These are phyloP conservation scores for Hypoxylon lenormandii DNA, from an alignment of 495 filamentous ascomycete species.

Conservation along the genomic window DNA sequence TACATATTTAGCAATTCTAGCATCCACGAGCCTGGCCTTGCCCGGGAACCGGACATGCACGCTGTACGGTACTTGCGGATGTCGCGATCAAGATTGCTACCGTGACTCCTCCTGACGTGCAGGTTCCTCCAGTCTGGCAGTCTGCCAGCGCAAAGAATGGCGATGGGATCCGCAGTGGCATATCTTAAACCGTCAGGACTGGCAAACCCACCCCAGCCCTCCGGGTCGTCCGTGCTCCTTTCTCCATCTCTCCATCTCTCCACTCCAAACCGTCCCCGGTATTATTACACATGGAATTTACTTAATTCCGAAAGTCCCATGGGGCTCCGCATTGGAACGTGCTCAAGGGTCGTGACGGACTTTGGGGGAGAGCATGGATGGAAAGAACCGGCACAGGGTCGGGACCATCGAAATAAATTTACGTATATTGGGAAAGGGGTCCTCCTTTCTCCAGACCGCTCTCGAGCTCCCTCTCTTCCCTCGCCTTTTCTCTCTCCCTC, in stretches of 20 bases:
- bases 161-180: slow-evolving; percentile 1
- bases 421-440: background rate
- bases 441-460: slow-evolving; percentile 1
- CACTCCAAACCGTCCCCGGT: background rate
- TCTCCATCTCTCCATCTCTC: no score
- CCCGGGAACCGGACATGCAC: no score
- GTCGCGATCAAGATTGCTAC: background rate
- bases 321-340: slow-evolving; percentile 7
- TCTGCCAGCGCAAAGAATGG: no score
- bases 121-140: no score
- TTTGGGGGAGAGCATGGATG: background rate
- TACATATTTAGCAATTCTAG: background rate
- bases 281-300: background rate
- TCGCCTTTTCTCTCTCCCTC: background rate
- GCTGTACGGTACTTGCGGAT: background rate
- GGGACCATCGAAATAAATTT: background rate
- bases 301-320: slow-evolving; percentile 20
- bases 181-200: no score
- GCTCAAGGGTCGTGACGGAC: background rate
- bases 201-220: slow-evolving; percentile 4
- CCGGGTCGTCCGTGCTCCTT: slow-evolving; percentile 6
- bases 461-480: background rate
- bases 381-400: no score
- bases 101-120: no score
- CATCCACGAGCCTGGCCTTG: background rate